Evolutionary conservation across 352 stramenopile genomes (phyloP), one percentile per base, ranked within the genome.

Genomic region (Lagenidium giganteum): DNA sequence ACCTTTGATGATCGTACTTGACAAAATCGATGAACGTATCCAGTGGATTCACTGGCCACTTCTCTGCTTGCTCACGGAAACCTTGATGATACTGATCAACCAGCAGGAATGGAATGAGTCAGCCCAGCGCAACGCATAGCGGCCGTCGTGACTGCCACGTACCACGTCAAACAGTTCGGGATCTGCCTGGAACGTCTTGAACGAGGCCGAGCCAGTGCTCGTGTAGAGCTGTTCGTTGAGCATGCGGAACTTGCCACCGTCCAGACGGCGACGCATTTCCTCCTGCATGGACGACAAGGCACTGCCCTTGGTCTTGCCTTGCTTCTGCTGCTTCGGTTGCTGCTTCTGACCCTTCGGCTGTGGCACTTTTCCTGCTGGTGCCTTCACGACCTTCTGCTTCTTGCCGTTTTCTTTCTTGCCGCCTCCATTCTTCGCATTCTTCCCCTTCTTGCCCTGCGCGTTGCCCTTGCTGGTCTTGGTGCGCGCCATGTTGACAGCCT

Each of bases 171-270:
- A 99, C 46, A 99, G 80, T 40, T 95, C 77, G 7, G 96, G 96
- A 51, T 98, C 82, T 23, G 67, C 42, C 51, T 94, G 85, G 65
- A 99, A 99, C 20, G 86, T 83, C 27, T 79, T 54, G 51, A 98
- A 98, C 2, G 95, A 78, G 27, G 80, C 54, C 8, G 72, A 44
- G 16, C 96, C 97, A n/a, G 88, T 90, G 21, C 66, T 97, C 5
- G 95, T 99, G 69, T 99, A 99, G 13, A 99, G 61, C 58, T 98
- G 85, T 67, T 99, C 97, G 57, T 99, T 99, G 9, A 99, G 79
- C 75, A 97, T 97, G 44, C 97, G 89, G 70, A 99, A 99, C 57
- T 97, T 90, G 38, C 86, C 90, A 23, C 94, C 93, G 32, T 96
- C 78, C 13, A 99, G 70, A 11, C 93, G 83, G 12, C 81, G 78